phyloP scores from a whole-genome alignment of 2,329 filamentous ascomycete genomes.

The Nothopassalora personata region DNA sequence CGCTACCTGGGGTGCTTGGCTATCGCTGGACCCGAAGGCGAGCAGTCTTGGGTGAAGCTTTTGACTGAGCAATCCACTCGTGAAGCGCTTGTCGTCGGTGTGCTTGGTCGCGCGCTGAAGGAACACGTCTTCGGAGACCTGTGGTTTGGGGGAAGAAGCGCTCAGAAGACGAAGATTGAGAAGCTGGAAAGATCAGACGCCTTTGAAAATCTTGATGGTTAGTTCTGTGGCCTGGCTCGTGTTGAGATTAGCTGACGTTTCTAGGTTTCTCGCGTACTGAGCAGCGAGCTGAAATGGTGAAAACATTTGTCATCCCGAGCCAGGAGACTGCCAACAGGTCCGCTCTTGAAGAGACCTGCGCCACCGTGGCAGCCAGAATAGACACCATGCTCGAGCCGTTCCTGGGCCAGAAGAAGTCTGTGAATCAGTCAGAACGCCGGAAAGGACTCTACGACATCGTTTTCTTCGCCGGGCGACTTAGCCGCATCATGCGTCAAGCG shows the following conservation, averaged over 20 bases:
- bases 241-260: conserved; percentile 4
- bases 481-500: conserved; percentile 20
- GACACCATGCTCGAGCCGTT: neutral
- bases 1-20: conserved; percentile 32
- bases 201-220: conserved; percentile 38
- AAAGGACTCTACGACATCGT: conserved; percentile 18
- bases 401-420: neutral
- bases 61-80: conserved; percentile 15
- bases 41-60: conserved; percentile 23
- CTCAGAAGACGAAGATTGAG: conserved; percentile 29
- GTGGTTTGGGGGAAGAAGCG: conserved; percentile 24
- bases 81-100: conserved; percentile 24
- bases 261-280: conserved; percentile 27
- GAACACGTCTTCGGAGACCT: conserved; percentile 29
- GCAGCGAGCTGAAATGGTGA: conserved; percentile 17
- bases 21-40: conserved; percentile 20
- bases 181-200: conserved; percentile 32
- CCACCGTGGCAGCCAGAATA: neutral
- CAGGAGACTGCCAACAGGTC: neutral
- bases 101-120: conserved; percentile 28
- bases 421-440: neutral
- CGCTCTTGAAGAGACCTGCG: neutral
- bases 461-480: conserved; percentile 16
- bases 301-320: neutral
- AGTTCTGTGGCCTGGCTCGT: neutral